These are phyloP conservation scores for Aspergillus coremiiformis DNA, from an alignment of 495 filamentous ascomycete species.

Conservation along the genomic window DNA sequence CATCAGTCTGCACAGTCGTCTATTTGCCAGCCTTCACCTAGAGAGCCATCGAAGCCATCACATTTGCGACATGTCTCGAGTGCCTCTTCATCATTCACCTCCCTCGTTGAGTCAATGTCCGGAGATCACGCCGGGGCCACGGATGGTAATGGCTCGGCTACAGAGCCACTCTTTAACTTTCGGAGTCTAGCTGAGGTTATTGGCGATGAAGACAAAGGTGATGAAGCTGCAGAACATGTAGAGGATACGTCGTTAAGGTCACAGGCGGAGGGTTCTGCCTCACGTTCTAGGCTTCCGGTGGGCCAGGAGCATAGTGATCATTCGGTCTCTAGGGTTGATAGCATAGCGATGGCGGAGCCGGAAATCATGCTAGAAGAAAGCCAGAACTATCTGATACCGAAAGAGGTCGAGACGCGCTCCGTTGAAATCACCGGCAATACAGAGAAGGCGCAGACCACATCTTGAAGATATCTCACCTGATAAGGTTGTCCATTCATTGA, in stretches of 20 bases:
- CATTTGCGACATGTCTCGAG: constrained; percentile 76
- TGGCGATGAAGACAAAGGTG: constrained; percentile 53
- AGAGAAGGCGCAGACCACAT: constrained; percentile 24
- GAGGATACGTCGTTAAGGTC: constrained; percentile 21
- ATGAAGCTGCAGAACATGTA: constrained; percentile 39
- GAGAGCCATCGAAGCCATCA: constrained; percentile 47
- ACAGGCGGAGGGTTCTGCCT: constrained; percentile 20
- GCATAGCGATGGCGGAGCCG: constrained; percentile 5
- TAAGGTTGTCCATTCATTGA: neutral
- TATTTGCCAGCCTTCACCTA: constrained; percentile 16
- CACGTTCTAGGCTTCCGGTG: constrained; percentile 14
- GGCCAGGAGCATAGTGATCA: neutral
- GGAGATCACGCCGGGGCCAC: constrained; percentile 36
- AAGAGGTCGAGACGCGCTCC: constrained; percentile 36
- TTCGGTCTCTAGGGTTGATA: neutral
- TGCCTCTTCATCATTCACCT: constrained; percentile 74
- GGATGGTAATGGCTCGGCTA: constrained; percentile 46
- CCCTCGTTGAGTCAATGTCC: constrained; percentile 55
- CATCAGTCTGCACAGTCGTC: constrained; percentile 1
- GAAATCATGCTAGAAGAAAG: constrained; percentile 8
- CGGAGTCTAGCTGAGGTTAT: constrained; percentile 81
- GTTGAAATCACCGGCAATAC: constrained; percentile 28
- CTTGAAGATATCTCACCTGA: constrained; percentile 10
- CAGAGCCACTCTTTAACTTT: constrained; percentile 87
- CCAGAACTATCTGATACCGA: constrained; percentile 17